A percentile compares a stretch with the other conserved stretches of the same genome.
Conservation (phyloP, 306 rosid genomes). For the Cucumis sativus region DNA sequence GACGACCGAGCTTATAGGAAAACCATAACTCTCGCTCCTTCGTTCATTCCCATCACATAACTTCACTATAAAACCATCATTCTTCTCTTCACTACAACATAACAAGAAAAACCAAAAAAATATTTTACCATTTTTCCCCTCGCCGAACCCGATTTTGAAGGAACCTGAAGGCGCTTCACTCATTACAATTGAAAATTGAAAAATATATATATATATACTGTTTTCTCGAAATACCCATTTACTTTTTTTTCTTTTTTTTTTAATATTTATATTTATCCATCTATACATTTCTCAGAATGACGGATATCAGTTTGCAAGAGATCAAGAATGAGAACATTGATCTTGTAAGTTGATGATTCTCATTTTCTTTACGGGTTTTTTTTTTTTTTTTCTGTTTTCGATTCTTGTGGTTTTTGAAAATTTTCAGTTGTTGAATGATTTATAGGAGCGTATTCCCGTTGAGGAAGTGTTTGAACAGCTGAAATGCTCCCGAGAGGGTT, state of each 20-base stretch:
- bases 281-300: background rate
- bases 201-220: background rate
- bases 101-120: constrained; percentile 5
- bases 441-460: constrained; percentile 66
- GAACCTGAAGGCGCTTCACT: background rate
- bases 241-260: background rate
- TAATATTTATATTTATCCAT: background rate
- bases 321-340: constrained; percentile 71
- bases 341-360: constrained; percentile 29
- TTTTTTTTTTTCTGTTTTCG: background rate
- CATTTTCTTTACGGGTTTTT: background rate
- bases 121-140: background rate
- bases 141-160: background rate
- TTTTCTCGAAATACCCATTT: background rate
- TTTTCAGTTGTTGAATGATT: background rate
- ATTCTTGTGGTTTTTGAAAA: too few species aligned
- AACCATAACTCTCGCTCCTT: background rate
- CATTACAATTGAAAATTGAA: background rate
- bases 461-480: constrained; percentile 72
- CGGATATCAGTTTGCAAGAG: constrained; percentile 34
- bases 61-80: background rate
- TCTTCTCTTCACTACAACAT: background rate
- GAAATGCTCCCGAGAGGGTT: constrained; percentile 62
- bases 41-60: background rate
- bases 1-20: background rate